Conservation (phyloP, 495 filamentous ascomycete species). For the Achaetomiella virescens region DNA sequence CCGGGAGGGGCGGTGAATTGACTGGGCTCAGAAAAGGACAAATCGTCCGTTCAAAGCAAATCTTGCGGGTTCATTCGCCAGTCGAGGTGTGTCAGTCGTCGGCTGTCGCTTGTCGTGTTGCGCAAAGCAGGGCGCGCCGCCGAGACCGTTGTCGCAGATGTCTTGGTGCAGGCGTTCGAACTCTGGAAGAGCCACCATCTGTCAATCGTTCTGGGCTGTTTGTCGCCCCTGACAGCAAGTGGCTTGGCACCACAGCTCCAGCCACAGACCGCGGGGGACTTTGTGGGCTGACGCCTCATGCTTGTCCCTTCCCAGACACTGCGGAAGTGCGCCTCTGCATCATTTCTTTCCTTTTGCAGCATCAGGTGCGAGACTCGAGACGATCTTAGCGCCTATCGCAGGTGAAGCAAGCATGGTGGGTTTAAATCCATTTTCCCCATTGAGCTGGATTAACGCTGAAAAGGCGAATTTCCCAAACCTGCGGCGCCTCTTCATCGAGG, state of each 20-base stretch:
- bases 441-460: background rate
- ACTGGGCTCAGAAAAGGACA: slow-evolving; percentile 2
- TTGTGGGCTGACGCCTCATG: background rate
- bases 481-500: slow-evolving; percentile 92
- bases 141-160: slow-evolving; percentile 12
- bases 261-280: too few relatives aligned
- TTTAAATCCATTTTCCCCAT: background rate
- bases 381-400: background rate
- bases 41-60: background rate
- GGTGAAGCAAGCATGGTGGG: background rate
- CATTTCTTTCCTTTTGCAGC: too few relatives aligned
- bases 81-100: background rate
- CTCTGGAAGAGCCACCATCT: background rate
- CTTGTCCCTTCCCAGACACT: background rate
- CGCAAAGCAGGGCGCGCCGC: background rate
- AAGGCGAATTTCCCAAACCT: slow-evolving; percentile 90
- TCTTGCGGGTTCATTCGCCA: background rate
- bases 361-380: too few relatives aligned
- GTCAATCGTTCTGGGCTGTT: background rate
- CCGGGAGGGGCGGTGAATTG: slow-evolving; percentile 17
- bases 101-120: background rate
- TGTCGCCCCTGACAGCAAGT: slow-evolving; percentile 7
- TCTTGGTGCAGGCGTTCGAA: background rate
- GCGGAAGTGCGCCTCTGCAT: background rate
- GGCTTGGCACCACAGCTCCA: slow-evolving; percentile 11